These are phyloP conservation scores for Pleurostoma richardsiae DNA, from an alignment of 2,329 filamentous ascomycete species.

Conservation along the genomic window DNA sequence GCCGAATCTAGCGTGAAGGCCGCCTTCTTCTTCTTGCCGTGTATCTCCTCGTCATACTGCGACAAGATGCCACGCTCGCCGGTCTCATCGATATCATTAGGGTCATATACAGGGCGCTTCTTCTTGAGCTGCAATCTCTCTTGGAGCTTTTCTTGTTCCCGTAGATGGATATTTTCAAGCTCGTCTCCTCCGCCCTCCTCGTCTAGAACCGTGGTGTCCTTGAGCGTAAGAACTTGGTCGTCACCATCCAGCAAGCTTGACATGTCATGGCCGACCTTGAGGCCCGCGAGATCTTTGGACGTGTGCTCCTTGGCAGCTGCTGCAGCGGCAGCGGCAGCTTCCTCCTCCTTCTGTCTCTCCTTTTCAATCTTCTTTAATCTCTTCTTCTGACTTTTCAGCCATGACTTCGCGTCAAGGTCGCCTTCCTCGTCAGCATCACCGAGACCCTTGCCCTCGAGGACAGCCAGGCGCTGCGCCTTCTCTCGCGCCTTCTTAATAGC, in stretches of 20 bases:
- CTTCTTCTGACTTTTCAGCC: constrained; percentile 88
- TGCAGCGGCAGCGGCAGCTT: constrained; percentile 64
- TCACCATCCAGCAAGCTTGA: constrained; percentile 75
- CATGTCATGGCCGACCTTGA: constrained; percentile 87
- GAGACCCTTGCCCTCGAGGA: constrained; percentile 77
- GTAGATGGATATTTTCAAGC: constrained; percentile 70
- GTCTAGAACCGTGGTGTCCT: constrained; percentile 80
- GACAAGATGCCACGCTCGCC: constrained; percentile 66
- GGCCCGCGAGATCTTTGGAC: constrained; percentile 77
- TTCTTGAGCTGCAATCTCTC: constrained; percentile 85
- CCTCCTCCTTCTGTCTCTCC: constrained; percentile 72
- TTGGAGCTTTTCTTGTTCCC: constrained; percentile 65
- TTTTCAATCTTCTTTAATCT: constrained; percentile 86
- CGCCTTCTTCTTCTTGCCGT: constrained; percentile 79
- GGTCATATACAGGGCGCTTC: constrained; percentile 84
- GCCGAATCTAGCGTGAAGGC: constrained; percentile 78
- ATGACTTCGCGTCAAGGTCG: constrained; percentile 73
- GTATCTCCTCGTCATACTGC: constrained; percentile 94
- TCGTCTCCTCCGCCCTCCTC: constrained; percentile 87
- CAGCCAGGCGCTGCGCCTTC: constrained; percentile 67
- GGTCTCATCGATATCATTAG: constrained; percentile 64
- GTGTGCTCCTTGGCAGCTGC: constrained; percentile 68
- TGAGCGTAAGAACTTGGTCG: constrained; percentile 90
- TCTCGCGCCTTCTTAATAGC: constrained; percentile 86
- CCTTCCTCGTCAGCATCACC: constrained; percentile 67